These are phyloP conservation scores for Phlyctochytrium arcticum DNA, from an alignment of 192 early-diverging fungal genomes.

Conservation along the genomic window DNA sequence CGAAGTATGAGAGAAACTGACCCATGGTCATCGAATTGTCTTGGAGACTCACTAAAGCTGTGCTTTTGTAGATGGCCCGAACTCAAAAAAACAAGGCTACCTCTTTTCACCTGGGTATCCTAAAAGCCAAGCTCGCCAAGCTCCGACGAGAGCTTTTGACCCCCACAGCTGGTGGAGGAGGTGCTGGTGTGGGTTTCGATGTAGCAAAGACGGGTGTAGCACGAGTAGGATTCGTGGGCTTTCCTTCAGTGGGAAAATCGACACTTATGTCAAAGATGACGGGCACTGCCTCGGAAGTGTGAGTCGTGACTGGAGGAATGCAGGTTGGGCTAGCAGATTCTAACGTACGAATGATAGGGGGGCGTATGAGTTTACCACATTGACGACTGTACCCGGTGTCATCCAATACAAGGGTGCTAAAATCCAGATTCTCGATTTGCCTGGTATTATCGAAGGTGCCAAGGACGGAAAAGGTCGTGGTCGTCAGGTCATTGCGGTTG, in stretches of 20 bases:
- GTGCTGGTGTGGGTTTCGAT: slow-evolving; percentile 92
- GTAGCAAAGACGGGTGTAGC: slow-evolving; percentile 99
- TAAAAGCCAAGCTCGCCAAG: slow-evolving; percentile 96
- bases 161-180: slow-evolving; percentile 77
- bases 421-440: slow-evolving; percentile 98
- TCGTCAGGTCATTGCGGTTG: slow-evolving; percentile 94
- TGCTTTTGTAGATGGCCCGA: slow-evolving; percentile 42
- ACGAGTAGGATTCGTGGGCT: slow-evolving; percentile 94
- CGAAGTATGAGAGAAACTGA: slow-evolving; percentile 34
- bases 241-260: slow-evolving; percentile 97
- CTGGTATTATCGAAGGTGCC: slow-evolving; percentile 96
- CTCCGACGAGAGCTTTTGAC: slow-evolving; percentile 90
- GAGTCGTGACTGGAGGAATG: neutral
- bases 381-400: slow-evolving; percentile 97
- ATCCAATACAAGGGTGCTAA: slow-evolving; percentile 96
- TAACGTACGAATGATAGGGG: no score
- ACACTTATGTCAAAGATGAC: slow-evolving; percentile 97
- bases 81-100: slow-evolving; percentile 97
- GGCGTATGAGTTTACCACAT: slow-evolving; percentile 98
- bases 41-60: neutral
- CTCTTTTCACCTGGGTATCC: slow-evolving; percentile 80
- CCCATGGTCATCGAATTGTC: neutral
- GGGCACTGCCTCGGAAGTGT: slow-evolving; percentile 91
- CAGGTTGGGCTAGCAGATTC: no score
- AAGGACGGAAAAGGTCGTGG: slow-evolving; percentile 99